These are phyloP conservation scores for Ganoderma resinaceum DNA, from an alignment of 1,284 basidiomycete genomes.

Conservation along the genomic window DNA sequence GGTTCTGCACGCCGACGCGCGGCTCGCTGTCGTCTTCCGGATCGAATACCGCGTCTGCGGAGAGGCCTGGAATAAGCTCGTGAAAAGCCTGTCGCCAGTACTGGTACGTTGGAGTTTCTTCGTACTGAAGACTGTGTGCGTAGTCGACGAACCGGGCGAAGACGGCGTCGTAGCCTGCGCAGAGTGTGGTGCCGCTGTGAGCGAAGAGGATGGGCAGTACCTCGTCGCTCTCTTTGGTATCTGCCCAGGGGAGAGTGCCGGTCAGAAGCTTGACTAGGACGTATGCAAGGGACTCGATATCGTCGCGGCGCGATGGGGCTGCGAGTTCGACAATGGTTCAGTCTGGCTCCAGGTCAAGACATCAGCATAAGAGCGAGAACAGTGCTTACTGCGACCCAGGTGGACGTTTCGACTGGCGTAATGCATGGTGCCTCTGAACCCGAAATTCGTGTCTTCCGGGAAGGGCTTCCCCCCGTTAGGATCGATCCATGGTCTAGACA, in stretches of 20 bases:
- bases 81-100: neutral
- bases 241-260: neutral
- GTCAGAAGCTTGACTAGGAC: neutral
- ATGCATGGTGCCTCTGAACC: neutral
- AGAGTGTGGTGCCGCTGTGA: neutral
- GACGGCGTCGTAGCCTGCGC: neutral
- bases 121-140: neutral
- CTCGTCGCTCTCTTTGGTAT: neutral
- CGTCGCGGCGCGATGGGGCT: neutral
- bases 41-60: neutral
- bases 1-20: neutral
- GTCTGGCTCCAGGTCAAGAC: too few species aligned
- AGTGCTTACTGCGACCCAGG: neutral
- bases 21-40: neutral
- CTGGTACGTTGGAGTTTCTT: neutral
- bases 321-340: neutral
- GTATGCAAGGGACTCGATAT: neutral
- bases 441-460: neutral
- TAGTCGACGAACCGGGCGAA: neutral
- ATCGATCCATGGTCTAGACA: neutral
- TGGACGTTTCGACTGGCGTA: neutral
- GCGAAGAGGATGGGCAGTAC: neutral
- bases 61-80: neutral
- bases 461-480: neutral
- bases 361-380: too few species aligned